Evolutionary conservation across 1,284 basidiomycete species (phyloP).

Genomic region (Naganishia albida): DNA sequence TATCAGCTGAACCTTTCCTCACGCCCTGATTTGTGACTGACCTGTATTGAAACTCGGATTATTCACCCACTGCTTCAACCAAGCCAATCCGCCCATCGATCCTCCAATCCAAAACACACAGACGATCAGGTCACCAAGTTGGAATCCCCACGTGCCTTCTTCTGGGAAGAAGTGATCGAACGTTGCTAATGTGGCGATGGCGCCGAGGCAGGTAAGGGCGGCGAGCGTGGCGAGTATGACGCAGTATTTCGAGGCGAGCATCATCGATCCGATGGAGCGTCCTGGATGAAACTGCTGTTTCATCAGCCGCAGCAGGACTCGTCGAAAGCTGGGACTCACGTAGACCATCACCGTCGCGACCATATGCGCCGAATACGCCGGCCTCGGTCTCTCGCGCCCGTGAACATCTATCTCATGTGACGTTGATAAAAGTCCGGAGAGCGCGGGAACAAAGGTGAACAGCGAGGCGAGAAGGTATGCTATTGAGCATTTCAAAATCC

Average conservation of each 20-base stretch:
- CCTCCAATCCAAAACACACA: constrained; percentile 78
- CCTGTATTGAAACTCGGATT: constrained; percentile 92
- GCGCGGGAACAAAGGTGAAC: constrained; percentile 79
- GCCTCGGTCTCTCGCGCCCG: constrained; percentile 54
- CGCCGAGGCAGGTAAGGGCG: constrained; percentile 78
- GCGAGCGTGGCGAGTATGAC: constrained; percentile 64
- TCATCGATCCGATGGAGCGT: constrained; percentile 85
- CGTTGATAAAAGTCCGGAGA: constrained; percentile 49
- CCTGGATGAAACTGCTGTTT: constrained; percentile 55
- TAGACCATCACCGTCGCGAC: constrained; percentile 77
- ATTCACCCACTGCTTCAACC: constrained; percentile 73
- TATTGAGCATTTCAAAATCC: constrained; percentile 71
- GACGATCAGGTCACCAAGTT: constrained; percentile 56
- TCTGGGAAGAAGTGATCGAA: constrained; percentile 60
- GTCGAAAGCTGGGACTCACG: constrained; percentile 37
- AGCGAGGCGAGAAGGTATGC: constrained; percentile 88
- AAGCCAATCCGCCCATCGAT: constrained; percentile 78
- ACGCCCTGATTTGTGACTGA: constrained; percentile 46
- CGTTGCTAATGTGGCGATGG: constrained; percentile 77
- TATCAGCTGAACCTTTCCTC: neutral
- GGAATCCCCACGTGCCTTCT: constrained; percentile 43
- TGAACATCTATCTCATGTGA: constrained; percentile 58
- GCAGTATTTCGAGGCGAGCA: constrained; percentile 58
- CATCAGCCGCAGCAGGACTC: neutral
- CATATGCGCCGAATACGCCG: constrained; percentile 79